Percentiles rank a stretch among this genome's conserved stretches.
phyloP scores from a whole-genome alignment of 1,284 basidiomycete species.

The Ganoderma resinaceum region DNA sequence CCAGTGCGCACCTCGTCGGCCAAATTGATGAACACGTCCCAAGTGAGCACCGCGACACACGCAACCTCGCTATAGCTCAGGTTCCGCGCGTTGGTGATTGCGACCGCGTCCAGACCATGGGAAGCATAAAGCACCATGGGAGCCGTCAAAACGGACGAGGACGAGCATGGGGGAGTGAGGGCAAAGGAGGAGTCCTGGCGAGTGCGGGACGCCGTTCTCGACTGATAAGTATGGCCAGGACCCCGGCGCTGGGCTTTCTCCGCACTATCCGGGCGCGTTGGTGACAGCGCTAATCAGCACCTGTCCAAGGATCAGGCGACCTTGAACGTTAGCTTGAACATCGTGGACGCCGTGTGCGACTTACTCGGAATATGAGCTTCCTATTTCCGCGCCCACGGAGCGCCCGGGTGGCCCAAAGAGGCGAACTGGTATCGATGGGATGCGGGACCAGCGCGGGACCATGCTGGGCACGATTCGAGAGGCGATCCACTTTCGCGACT shows the following conservation, averaged over 20 bases:
- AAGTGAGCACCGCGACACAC: constrained; percentile 26
- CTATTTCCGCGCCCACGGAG: neutral
- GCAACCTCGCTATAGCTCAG: constrained; percentile 31
- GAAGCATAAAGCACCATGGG: constrained; percentile 5
- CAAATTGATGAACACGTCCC: constrained; percentile 28
- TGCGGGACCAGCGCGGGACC: neutral
- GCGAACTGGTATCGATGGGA: neutral
- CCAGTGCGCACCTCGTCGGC: constrained; percentile 28
- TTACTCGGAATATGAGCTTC: neutral
- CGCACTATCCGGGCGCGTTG: neutral
- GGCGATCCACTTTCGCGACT: neutral
- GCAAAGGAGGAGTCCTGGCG: neutral
- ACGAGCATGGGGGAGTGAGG: constrained; percentile 6
- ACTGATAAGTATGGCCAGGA: neutral
- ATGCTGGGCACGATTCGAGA: neutral
- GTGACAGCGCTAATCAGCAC: neutral
- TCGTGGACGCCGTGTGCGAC: neutral
- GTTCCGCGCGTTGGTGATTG: constrained; percentile 13
- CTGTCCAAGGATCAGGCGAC: neutral
- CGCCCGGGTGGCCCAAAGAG: neutral
- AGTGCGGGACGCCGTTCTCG: neutral
- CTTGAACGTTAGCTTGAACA: too few relatives aligned
- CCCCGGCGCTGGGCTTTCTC: neutral
- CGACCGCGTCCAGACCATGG: neutral
- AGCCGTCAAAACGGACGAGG: neutral